Percentiles rank a stretch among this genome's conserved stretches.
phyloP scores from a whole-genome alignment of 179 eudicot genomes.

The Silene coronaria region DNA sequence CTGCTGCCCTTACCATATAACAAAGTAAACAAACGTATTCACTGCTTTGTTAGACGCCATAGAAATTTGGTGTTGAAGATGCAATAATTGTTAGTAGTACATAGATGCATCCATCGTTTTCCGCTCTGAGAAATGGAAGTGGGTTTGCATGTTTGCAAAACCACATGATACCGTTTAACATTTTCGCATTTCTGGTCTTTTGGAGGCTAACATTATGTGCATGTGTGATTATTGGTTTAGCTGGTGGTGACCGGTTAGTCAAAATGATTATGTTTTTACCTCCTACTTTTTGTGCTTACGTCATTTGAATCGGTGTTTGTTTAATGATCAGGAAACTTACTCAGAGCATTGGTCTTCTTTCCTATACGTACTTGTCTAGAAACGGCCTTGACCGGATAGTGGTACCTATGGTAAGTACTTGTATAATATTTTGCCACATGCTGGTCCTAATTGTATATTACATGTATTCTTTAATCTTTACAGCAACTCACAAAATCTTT shows the following conservation, averaged over 20 bases:
- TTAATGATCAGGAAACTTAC: conserved; percentile 53
- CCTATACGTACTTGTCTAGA: conserved; percentile 69
- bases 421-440: conserved; percentile 1
- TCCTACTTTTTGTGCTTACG: not conserved
- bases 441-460: not conserved
- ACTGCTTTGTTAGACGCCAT: not conserved
- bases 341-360: conserved; percentile 84
- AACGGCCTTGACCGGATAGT: conserved; percentile 75
- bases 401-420: conserved; percentile 81
- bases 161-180: not conserved
- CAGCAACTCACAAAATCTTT: not conserved
- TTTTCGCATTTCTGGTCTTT: not conserved
- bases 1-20: not conserved
- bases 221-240: not conserved
- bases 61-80: conserved; percentile 2
- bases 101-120: not conserved
- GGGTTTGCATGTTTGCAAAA: not conserved
- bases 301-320: not conserved
- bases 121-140: not conserved
- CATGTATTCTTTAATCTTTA: not conserved
- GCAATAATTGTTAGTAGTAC: not conserved
- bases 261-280: not conserved
- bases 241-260: not conserved
- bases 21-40: not conserved
- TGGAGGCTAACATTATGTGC: not conserved